Base-by-base conservation (phyloP, 257 asterid genomes). In the Nicotiana paniculata region DNA sequence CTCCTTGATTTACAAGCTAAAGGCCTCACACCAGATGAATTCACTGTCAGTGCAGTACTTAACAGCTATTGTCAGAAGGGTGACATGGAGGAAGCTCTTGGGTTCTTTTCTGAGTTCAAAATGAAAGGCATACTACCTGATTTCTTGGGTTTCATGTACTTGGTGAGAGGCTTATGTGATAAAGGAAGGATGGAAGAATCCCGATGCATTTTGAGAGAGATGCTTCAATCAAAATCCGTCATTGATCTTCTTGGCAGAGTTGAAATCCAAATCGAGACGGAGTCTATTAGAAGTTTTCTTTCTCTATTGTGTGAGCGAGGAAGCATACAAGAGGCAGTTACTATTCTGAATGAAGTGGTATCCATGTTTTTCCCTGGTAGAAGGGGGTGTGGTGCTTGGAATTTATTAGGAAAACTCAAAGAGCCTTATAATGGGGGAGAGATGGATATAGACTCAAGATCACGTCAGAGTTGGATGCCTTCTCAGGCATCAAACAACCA, bases 171-270 rank as follows among this genome's bases (percentile, higher is more conserved):
- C 32, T 89, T 96, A 77, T 91, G 91, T 84, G 90, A 93, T 32
- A 96, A 93, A 87, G 99, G 99, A 83, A 93, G 99, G 85, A 93
- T 96, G 97, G 99, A 94, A 88, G 99, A 96, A 88, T 91, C 97
- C 77, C 89, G 91, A 74, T 87, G 89, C 83, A 87, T 96, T 84
- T 87, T 94, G 81, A 90, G 93, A 84, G 92, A 90, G 88, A 96
- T 96, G 99, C 95, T 96, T 85, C 93, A 85, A 75, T 84, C 83
- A 39, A 84, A 77, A 81, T 89, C 90, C 13, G 92, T 94, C 43
- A 77, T 87, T 82, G 89, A 87, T 87, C 88, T 90, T 84, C 86
- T 94, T 80, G 80, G 79, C 6, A 87, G 83, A 85, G 83, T 92
- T 57, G 92, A 90, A 58, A 83, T 70, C 62, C 97, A 83, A 79